A percentile compares a stretch with the other conserved stretches of the same genome.
Conservation (phyloP, 2,329 filamentous ascomycete genomes). For the Thielaviopsis musarum region DNA sequence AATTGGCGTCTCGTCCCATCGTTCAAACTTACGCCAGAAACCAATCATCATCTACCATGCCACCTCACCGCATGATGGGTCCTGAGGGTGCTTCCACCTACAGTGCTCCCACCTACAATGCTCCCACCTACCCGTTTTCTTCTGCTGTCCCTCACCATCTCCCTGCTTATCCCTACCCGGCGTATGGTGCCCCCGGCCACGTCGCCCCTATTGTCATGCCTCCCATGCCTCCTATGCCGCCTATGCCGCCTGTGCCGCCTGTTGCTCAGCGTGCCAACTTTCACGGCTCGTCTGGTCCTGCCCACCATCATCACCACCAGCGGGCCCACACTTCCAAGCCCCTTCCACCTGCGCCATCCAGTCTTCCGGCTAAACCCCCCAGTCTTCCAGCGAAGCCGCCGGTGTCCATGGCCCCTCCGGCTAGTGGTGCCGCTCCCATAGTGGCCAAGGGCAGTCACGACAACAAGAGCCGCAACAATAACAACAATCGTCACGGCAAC, state of each 20-base stretch:
- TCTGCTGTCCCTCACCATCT: not conserved
- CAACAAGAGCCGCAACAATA: not conserved
- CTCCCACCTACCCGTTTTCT: not conserved
- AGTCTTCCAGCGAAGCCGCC: slow-evolving; percentile 6
- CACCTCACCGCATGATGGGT: slow-evolving; percentile 1
- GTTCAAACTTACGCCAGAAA: not conserved
- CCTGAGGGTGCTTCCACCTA: not conserved
- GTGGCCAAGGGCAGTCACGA: not conserved
- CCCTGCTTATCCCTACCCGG: not conserved
- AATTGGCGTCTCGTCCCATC: not conserved
- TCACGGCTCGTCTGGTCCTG: not conserved
- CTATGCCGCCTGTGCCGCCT: not conserved
- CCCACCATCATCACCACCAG: not conserved
- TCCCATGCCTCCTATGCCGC: not conserved
- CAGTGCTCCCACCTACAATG: not conserved
- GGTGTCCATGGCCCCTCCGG: not conserved
- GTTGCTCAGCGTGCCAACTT: not conserved
- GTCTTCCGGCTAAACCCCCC: slow-evolving; percentile 4
- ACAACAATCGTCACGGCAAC: not conserved
- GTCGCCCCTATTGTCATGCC: not conserved
- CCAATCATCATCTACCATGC: not conserved
- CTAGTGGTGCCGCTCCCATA: not conserved
- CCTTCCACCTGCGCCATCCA: slow-evolving; percentile 2
- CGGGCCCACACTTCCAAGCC: not conserved
- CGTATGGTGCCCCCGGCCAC: not conserved